These are phyloP conservation scores for Cercospora canescens DNA, from an alignment of 2,329 filamentous ascomycete genomes.

Conservation along the genomic window DNA sequence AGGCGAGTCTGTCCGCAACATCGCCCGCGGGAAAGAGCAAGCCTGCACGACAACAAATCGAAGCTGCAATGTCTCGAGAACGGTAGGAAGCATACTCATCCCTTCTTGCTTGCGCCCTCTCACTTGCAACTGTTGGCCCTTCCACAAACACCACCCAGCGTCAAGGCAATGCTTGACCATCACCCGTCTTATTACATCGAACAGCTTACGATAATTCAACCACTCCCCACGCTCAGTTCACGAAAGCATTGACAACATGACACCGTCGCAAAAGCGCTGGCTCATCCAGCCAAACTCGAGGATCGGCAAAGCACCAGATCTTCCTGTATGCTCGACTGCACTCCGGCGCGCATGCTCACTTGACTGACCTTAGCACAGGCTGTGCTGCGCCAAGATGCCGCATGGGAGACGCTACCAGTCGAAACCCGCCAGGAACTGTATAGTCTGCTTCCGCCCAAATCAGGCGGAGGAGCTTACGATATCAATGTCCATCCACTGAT, in stretches of 20 bases:
- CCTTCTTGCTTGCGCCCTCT: not conserved
- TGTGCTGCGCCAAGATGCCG: slow-evolving; percentile 31
- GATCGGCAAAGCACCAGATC: slow-evolving; percentile 27
- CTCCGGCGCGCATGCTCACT: not conserved
- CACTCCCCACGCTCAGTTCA: not conserved
- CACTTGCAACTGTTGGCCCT: not conserved
- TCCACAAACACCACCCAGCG: not conserved
- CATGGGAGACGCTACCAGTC: slow-evolving; percentile 31
- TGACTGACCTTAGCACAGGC: slow-evolving; percentile 20
- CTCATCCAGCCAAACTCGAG: slow-evolving; percentile 30
- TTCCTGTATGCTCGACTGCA: slow-evolving; percentile 21
- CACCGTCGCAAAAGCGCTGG: slow-evolving; percentile 28
- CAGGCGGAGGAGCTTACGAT: slow-evolving; percentile 33
- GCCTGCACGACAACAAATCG: not conserved
- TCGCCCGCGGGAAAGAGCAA: not conserved
- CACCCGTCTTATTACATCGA: not conserved
- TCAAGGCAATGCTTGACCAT: slow-evolving; percentile 1
- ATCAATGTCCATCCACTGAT: slow-evolving; percentile 41
- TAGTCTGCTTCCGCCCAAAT: slow-evolving; percentile 31
- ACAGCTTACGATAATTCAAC: not conserved
- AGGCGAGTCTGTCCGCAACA: not conserved
- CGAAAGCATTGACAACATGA: slow-evolving; percentile 4
- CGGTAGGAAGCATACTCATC: not conserved
- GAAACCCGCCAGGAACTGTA: slow-evolving; percentile 31
- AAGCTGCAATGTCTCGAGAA: not conserved